Conservation (phyloP, 1,284 basidiomycete species). For the Boletellus deceptivus region DNA sequence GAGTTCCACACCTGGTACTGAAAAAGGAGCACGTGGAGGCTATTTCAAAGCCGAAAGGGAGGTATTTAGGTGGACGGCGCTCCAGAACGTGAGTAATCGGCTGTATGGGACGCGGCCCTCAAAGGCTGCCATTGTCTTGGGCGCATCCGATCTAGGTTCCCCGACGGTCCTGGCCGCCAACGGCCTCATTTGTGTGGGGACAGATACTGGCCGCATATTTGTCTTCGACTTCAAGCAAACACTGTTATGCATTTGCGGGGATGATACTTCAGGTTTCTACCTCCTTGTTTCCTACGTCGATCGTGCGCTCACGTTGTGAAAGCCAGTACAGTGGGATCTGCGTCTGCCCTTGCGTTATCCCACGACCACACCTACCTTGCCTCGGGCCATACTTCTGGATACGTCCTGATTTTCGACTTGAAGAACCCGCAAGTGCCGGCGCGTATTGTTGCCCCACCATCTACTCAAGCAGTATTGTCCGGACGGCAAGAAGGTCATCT, state of each 20-base stretch:
- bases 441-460: slow-evolving; percentile 73
- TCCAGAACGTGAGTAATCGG: slow-evolving; percentile 58
- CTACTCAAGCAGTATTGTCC: slow-evolving; percentile 62
- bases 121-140: slow-evolving; percentile 64
- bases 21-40: slow-evolving; percentile 23
- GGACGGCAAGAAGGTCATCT: slow-evolving; percentile 95
- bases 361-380: slow-evolving; percentile 93
- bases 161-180: slow-evolving; percentile 86
- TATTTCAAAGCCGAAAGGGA: slow-evolving; percentile 44
- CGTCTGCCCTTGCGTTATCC: slow-evolving; percentile 88
- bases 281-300: slow-evolving; percentile 1
- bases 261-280: slow-evolving; percentile 59
- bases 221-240: slow-evolving; percentile 93
- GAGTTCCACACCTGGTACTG: slow-evolving; percentile 50
- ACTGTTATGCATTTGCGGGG: slow-evolving; percentile 75
- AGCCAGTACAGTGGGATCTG: slow-evolving; percentile 71
- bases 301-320: slow-evolving; percentile 24
- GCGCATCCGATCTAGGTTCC: slow-evolving; percentile 52
- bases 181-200: slow-evolving; percentile 90
- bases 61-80: slow-evolving; percentile 77
- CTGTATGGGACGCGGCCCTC: slow-evolving; percentile 51
- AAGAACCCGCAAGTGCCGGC: slow-evolving; percentile 61
- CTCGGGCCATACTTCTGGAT: slow-evolving; percentile 83
- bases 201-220: slow-evolving; percentile 71
- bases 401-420: slow-evolving; percentile 87